Evolutionary conservation across 768 basidiomycete genomes (phyloP), one percentile per base, ranked within the genome.

Genomic region (Holtermannia corniformis): DNA sequence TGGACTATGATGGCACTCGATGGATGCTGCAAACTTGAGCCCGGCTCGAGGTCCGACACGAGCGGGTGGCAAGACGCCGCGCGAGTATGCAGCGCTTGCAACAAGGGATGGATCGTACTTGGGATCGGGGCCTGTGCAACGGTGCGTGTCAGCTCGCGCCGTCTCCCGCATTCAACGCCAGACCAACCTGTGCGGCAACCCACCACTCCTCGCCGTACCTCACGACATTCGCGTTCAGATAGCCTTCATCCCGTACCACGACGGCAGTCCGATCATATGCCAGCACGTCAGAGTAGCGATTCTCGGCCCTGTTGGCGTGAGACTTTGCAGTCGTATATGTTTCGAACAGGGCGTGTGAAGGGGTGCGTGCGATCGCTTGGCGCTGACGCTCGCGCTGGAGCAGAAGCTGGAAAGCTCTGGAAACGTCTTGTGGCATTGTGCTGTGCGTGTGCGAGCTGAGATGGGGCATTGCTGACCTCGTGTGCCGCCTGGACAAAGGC

Each of bases 171-270:
- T 26, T n/a, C 16, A 41, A 24, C n/a, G 12, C 22, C 10, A 22
- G n/a, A 47, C 67, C 57, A 37, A 73, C 72, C 58, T 72, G 71
- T 24, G 62, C 55, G 12, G 71, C 71, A 3, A 72, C 59, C 69
- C 71, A 73, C 60, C 63, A 61, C 11, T 56, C 52, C 23, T 67
- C 70, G 26, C 60, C 58, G 2, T 54, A 55, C 52, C 68, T 67
- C 5, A 73, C 56, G 27, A 70, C 65, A 55, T 71, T 72, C 13
- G 72, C 72, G 55, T 72, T 72, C 32, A 73, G 37, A 52, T 73
- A 73, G 21, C 47, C 58, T 5, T 59, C 57, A 12, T 54, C 57
- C 2, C 60, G 59, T 1, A 62, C 58, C 14, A 23, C 49, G 1
- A 72, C 65, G 5, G 66, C 64, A 3, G 71, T 72, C 32, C 68